Percentiles rank a stretch among this genome's conserved stretches.
phyloP scores from a whole-genome alignment of 2,329 filamentous ascomycete species.

The Talaromyces funiculosus region DNA sequence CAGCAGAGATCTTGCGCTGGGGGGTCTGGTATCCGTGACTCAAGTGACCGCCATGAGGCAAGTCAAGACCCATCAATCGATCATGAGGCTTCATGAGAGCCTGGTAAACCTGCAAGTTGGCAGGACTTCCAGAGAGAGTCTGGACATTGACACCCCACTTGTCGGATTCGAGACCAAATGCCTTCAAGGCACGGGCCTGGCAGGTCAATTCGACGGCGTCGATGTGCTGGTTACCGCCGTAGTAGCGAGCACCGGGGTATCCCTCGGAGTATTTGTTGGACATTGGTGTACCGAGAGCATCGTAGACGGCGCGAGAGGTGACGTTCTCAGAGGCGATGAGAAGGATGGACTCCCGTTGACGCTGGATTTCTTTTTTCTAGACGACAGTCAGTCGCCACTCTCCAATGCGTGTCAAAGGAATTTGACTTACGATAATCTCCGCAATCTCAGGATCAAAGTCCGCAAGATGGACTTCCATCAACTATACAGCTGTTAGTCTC shows the following conservation, averaged over 20 bases:
- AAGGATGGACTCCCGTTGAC: constrained; percentile 96
- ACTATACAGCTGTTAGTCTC: constrained; percentile 47
- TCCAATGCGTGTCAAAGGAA: background rate
- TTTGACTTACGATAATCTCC: constrained; percentile 79
- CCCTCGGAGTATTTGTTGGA: constrained; percentile 99
- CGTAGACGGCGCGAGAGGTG: constrained; percentile 95
- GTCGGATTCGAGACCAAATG: constrained; percentile 76
- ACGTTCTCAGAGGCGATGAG: constrained; percentile 99
- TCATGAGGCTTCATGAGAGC: constrained; percentile 90
- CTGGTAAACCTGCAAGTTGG: constrained; percentile 97
- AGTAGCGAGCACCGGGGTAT: constrained; percentile 96
- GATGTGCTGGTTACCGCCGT: constrained; percentile 98
- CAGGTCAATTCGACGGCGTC: constrained; percentile 93
- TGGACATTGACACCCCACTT: constrained; percentile 99
- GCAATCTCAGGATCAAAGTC: constrained; percentile 92
- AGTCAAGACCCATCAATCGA: constrained; percentile 91
- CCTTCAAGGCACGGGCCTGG: constrained; percentile 85
- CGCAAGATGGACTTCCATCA: constrained; percentile 92
- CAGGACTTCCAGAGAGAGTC: constrained; percentile 84
- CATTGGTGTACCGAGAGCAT: constrained; percentile 91
- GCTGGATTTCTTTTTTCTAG: constrained; percentile 86
- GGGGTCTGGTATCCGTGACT: constrained; percentile 97
- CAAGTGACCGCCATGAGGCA: constrained; percentile 92
- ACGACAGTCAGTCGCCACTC: constrained; percentile 2
- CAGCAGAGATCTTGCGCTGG: constrained; percentile 89